These are phyloP conservation scores for Cruciata laevipes DNA, from an alignment of 257 asterid genomes.

Conservation along the genomic window DNA sequence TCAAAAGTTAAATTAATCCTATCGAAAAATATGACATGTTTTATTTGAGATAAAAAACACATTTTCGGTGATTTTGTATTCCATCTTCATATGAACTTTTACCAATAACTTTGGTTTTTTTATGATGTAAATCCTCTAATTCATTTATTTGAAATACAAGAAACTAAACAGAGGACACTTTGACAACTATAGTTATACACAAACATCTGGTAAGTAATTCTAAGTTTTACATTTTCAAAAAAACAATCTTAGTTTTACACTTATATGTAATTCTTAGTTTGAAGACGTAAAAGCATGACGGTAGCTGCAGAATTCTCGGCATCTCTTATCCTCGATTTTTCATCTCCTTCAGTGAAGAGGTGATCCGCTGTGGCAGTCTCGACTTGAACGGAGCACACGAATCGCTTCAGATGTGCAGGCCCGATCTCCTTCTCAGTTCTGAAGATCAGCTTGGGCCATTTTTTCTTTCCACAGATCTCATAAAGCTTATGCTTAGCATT, in stretches of 20 bases:
- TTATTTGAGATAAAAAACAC: too few relatives aligned
- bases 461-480: slow-evolving; percentile 63
- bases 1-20: too few relatives aligned
- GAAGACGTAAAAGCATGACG: slow-evolving; percentile 42
- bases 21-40: too few relatives aligned
- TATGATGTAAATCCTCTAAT: not conserved
- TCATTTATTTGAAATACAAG: not conserved
- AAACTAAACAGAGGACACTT: too few relatives aligned
- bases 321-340: slow-evolving; percentile 46
- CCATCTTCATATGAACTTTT: too few relatives aligned
- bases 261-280: slow-evolving; percentile 27
- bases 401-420: slow-evolving; percentile 51
- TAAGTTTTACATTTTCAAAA: not conserved
- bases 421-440: slow-evolving; percentile 50
- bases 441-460: slow-evolving; percentile 66
- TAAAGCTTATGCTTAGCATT: slow-evolving; percentile 63
- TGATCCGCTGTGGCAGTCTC: slow-evolving; percentile 23
- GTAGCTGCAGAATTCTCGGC: slow-evolving; percentile 90
- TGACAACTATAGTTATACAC: not conserved
- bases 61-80: too few relatives aligned
- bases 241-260: too few relatives aligned
- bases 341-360: slow-evolving; percentile 37
- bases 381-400: slow-evolving; percentile 53
- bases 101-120: too few relatives aligned
- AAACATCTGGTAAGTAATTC: not conserved